Conservation (phyloP, 768 basidiomycete genomes). For the Rhizopogon sp. region DNA sequence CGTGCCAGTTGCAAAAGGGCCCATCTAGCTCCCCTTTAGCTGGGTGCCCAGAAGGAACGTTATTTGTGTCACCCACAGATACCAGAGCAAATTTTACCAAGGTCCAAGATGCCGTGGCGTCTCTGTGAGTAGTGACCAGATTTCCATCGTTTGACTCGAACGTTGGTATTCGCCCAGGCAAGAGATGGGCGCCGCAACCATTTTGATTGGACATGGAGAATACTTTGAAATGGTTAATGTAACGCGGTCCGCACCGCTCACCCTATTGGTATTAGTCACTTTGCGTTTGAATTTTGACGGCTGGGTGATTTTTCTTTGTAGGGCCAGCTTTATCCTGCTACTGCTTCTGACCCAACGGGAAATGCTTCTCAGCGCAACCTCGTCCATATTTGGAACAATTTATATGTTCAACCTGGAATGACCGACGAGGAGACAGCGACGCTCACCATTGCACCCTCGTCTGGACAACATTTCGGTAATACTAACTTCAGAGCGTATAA, state of each 20-base stretch:
- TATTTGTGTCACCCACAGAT: constrained; percentile 53
- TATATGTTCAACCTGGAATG: constrained; percentile 40
- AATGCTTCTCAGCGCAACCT: constrained; percentile 38
- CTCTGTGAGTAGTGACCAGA: constrained; percentile 32
- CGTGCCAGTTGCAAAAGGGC: constrained; percentile 51
- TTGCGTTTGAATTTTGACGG: background rate
- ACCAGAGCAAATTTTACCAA: constrained; percentile 38
- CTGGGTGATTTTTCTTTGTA: background rate
- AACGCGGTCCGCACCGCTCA: constrained; percentile 24
- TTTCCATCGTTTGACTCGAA: background rate
- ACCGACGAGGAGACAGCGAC: constrained; percentile 58
- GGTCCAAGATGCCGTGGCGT: constrained; percentile 23
- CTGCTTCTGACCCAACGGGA: constrained; percentile 33
- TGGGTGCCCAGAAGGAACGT: constrained; percentile 54
- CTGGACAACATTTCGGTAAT: constrained; percentile 42
- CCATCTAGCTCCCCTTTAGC: constrained; percentile 34
- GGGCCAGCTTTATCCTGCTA: constrained; percentile 40
- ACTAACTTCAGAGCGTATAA: constrained; percentile 61
- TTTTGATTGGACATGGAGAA: constrained; percentile 26
- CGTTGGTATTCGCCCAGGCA: constrained; percentile 26
- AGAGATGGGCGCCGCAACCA: constrained; percentile 20
- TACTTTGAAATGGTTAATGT: constrained; percentile 30
- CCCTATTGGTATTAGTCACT: constrained; percentile 18
- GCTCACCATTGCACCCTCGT: constrained; percentile 48
- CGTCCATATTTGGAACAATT: constrained; percentile 48